Evolutionary conservation across 352 stramenopile species (phyloP).

Genomic region (Phytopythium cucurbitacearum): DNA sequence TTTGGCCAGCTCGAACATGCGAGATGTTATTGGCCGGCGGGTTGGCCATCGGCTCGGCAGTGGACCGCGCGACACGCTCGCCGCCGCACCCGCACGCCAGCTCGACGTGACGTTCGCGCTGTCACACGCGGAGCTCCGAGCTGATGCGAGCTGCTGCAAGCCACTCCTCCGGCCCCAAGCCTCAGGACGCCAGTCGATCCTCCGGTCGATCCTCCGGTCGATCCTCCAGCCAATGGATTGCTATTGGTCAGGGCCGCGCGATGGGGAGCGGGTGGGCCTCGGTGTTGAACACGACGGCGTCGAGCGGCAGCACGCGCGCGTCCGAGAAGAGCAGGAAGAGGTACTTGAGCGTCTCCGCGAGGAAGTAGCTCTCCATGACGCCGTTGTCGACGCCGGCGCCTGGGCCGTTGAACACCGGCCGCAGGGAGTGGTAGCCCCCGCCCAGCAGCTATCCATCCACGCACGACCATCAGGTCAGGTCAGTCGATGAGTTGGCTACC

Average conservation of each 20-base stretch:
- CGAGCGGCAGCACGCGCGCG: constrained; percentile 55
- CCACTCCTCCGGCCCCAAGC: neutral
- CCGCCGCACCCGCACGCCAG: too few relatives aligned
- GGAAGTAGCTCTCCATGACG: constrained; percentile 87
- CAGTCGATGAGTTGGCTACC: neutral
- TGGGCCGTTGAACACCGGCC: constrained; percentile 38
- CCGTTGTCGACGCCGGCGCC: constrained; percentile 14
- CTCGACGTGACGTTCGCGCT: too few relatives aligned
- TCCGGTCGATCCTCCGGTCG: too few relatives aligned
- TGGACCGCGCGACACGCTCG: too few relatives aligned
- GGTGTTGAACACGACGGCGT: constrained; percentile 85
- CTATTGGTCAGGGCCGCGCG: neutral
- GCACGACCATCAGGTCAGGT: neutral
- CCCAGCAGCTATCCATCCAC: constrained; percentile 18
- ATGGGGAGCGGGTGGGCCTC: constrained; percentile 78
- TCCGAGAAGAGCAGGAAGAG: constrained; percentile 87
- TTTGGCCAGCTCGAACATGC: too few relatives aligned
- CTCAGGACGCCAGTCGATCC: neutral
- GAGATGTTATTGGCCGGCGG: too few relatives aligned
- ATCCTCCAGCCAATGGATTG: neutral
- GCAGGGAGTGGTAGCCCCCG: constrained; percentile 67
- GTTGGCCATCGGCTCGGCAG: too few relatives aligned
- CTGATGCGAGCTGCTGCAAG: too few relatives aligned
- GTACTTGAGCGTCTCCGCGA: constrained; percentile 93
- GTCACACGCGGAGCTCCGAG: too few relatives aligned